phyloP scores from a whole-genome alignment of 1,284 basidiomycete species.

The Athelia sp. region DNA sequence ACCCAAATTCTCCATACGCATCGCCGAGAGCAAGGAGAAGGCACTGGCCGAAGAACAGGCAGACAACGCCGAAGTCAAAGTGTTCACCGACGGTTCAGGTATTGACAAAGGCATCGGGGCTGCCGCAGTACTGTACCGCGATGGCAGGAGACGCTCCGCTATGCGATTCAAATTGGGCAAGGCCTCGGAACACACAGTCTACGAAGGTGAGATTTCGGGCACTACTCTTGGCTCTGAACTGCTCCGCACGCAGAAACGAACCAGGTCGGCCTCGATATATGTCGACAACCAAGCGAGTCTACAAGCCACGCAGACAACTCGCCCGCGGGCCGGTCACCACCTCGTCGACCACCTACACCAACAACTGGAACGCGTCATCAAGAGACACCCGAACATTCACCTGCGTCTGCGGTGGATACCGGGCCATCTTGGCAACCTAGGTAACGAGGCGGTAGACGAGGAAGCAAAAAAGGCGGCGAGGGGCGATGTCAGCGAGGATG shows the following conservation, averaged over 20 bases:
- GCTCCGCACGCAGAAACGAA: background rate
- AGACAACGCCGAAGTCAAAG: background rate
- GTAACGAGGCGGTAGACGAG: conserved; percentile 15
- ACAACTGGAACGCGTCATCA: background rate
- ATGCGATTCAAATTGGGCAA: conserved; percentile 8
- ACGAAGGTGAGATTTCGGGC: conserved; percentile 14
- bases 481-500: conserved; percentile 2
- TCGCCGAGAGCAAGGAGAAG: conserved; percentile 2
- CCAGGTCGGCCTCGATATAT: background rate
- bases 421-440: conserved; percentile 13
- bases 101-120: conserved; percentile 11
- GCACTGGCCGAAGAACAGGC: conserved; percentile 5
- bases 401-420: conserved; percentile 5
- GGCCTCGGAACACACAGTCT: conserved; percentile 12
- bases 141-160: background rate
- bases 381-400: background rate
- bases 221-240: conserved; percentile 8
- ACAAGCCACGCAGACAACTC: background rate
- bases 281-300: background rate
- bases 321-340: background rate
- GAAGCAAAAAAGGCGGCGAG: conserved; percentile 13
- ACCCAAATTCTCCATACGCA: background rate
- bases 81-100: conserved; percentile 16
- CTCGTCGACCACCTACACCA: background rate
- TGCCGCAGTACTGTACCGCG: conserved; percentile 7